Conservation (phyloP, 2,329 filamentous ascomycete species). For the Aspergillus uvarum region DNA sequence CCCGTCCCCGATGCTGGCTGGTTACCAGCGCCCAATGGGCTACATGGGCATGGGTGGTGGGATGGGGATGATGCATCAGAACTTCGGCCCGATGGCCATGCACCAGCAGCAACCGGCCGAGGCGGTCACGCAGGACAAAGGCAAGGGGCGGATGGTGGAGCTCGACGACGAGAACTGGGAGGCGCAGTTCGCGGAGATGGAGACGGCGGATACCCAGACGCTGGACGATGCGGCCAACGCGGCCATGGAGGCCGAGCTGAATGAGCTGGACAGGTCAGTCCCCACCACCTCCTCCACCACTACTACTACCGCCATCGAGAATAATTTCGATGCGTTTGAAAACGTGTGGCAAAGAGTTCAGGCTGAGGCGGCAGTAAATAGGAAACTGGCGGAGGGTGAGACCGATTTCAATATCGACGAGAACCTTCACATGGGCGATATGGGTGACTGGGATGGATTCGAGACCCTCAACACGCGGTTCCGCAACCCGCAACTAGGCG, state of each 20-base stretch:
- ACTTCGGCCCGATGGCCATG: slow-evolving; percentile 51
- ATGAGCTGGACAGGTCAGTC: slow-evolving; percentile 84
- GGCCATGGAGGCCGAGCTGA: slow-evolving; percentile 80
- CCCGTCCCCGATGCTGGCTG: slow-evolving; percentile 62
- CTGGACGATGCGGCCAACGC: slow-evolving; percentile 65
- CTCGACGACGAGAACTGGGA: slow-evolving; percentile 95
- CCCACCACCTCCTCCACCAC: slow-evolving; percentile 54
- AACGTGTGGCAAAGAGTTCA: slow-evolving; percentile 60
- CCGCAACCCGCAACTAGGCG: slow-evolving; percentile 75
- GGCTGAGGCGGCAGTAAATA: slow-evolving; percentile 46
- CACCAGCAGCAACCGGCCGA: slow-evolving; percentile 47
- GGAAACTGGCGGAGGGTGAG: slow-evolving; percentile 65
- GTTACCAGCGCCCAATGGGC: slow-evolving; percentile 49
- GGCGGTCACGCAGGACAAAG: slow-evolving; percentile 67
- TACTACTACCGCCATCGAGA: slow-evolving; percentile 45
- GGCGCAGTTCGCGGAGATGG: slow-evolving; percentile 89
- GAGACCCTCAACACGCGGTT: slow-evolving; percentile 68
- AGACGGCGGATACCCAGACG: slow-evolving; percentile 55
- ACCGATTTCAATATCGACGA: slow-evolving; percentile 53
- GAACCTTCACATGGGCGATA: slow-evolving; percentile 63
- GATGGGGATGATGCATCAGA: slow-evolving; percentile 53
- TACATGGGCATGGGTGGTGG: slow-evolving; percentile 41
- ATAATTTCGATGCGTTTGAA: slow-evolving; percentile 84
- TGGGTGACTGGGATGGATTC: slow-evolving; percentile 77
- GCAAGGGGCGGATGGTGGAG: slow-evolving; percentile 79